phyloP scores from a whole-genome alignment of 1,139 yeast species.

The Scheffersomyces insectosa region DNA sequence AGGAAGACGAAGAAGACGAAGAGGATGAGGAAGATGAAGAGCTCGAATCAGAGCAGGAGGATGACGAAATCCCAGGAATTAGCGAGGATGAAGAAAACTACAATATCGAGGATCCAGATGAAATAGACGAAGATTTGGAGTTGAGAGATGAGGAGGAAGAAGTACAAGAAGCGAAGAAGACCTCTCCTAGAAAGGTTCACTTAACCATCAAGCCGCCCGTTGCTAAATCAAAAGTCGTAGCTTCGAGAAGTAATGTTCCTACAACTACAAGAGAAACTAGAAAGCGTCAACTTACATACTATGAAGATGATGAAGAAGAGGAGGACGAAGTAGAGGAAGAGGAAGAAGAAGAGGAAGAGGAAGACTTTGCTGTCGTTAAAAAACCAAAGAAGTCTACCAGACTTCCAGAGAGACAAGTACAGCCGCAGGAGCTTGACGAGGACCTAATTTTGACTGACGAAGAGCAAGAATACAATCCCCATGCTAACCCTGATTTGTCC shows the following conservation, averaged over 20 bases:
- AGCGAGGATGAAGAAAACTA: constrained; percentile 38
- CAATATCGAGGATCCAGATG: constrained; percentile 41
- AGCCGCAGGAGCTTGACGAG: constrained; percentile 29
- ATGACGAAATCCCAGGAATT: constrained; percentile 16
- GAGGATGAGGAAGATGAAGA: constrained; percentile 29
- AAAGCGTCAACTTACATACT: constrained; percentile 33
- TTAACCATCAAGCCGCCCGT: constrained; percentile 12
- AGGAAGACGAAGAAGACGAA: constrained; percentile 20
- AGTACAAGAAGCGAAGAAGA: neutral
- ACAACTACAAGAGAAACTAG: constrained; percentile 23
- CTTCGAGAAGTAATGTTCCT: constrained; percentile 5
- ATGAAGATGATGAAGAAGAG: constrained; percentile 36
- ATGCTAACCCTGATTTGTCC: constrained; percentile 46
- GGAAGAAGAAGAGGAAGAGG: constrained; percentile 14
- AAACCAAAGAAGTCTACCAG: constrained; percentile 11
- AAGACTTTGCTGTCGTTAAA: constrained; percentile 6
- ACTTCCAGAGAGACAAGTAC: constrained; percentile 8
- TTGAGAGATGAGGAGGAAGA: constrained; percentile 27
- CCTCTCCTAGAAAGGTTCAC: constrained; percentile 8
- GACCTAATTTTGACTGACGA: constrained; percentile 46
- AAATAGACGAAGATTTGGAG: constrained; percentile 42
- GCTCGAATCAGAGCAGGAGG: constrained; percentile 4
- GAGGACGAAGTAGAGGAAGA: constrained; percentile 29
- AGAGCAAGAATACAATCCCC: constrained; percentile 44
- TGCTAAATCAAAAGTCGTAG: neutral